Percentiles rank a stretch among this genome's conserved stretches.
These are phyloP conservation scores for Phytopythium helicoides DNA, from an alignment of 352 stramenopile species.

Conservation along the genomic window DNA sequence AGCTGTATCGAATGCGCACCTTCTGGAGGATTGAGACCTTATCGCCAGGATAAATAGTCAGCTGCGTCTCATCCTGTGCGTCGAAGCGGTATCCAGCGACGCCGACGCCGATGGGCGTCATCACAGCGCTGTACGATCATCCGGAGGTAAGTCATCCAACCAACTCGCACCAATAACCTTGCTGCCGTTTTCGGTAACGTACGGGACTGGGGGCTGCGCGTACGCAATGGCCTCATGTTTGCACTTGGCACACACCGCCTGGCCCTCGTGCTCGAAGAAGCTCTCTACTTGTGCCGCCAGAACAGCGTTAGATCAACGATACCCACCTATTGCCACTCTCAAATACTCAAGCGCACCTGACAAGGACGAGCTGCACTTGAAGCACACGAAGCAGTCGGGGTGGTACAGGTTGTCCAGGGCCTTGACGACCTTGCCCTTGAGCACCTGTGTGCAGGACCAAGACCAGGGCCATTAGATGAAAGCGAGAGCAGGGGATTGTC, in stretches of 20 bases:
- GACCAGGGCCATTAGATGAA: no score
- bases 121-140: constrained; percentile 34
- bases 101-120: constrained; percentile 43
- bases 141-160: neutral
- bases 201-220: constrained; percentile 41
- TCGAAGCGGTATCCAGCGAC: constrained; percentile 77
- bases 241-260: constrained; percentile 76
- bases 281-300: constrained; percentile 45
- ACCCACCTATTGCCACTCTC: neutral
- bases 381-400: constrained; percentile 82
- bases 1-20: constrained; percentile 13
- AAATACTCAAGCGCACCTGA: constrained; percentile 35
- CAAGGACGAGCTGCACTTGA: constrained; percentile 68
- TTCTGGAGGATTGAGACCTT: constrained; percentile 81
- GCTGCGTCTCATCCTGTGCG: constrained; percentile 76
- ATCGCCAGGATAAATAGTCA: constrained; percentile 79
- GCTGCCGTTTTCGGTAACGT: constrained; percentile 18
- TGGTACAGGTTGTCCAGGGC: constrained; percentile 84
- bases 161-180: no score
- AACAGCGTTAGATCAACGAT: neutral
- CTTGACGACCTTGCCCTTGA: constrained; percentile 87
- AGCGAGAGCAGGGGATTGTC: no score
- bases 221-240: constrained; percentile 72
- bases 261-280: constrained; percentile 78
- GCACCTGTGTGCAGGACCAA: constrained; percentile 29